These are phyloP conservation scores for Crucibulum laeve DNA, from an alignment of 768 basidiomycete genomes.

Conservation along the genomic window DNA sequence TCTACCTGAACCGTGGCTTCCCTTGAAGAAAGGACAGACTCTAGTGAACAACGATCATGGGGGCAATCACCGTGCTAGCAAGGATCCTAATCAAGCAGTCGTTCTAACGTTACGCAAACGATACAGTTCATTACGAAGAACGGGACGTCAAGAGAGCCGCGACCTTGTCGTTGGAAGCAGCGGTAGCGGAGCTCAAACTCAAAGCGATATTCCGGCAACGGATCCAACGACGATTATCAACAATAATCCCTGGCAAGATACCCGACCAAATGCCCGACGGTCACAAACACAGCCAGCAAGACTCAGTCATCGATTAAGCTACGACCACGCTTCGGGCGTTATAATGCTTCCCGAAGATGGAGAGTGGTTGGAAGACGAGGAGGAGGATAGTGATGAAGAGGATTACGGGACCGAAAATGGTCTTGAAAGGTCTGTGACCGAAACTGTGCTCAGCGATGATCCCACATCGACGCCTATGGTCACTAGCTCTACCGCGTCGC, in stretches of 20 bases:
- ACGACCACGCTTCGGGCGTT: conserved; percentile 82
- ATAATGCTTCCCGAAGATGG: conserved; percentile 81
- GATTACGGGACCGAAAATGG: conserved; percentile 33
- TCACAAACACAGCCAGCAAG: conserved; percentile 16
- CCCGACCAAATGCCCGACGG: conserved; percentile 17
- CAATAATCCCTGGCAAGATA: conserved; percentile 65
- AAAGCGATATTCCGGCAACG: not conserved
- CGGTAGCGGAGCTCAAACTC: not conserved
- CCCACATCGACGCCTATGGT: conserved; percentile 7
- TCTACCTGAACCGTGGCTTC: conserved; percentile 92
- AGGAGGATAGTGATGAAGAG: conserved; percentile 42
- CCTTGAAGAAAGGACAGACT: conserved; percentile 78
- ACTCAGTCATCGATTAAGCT: conserved; percentile 67
- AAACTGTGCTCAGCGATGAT: conserved; percentile 19
- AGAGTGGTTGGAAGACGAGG: conserved; percentile 57
- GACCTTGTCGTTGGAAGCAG: conserved; percentile 2
- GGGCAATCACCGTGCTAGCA: conserved; percentile 27
- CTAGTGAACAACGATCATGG: conserved; percentile 54
- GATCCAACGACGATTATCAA: conserved; percentile 16
- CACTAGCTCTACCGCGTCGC: conserved; percentile 12
- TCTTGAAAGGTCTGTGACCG: conserved; percentile 21
- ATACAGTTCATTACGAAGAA: conserved; percentile 43
- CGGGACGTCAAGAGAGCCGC: conserved; percentile 7
- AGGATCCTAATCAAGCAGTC: conserved; percentile 57
- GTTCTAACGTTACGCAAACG: conserved; percentile 80